Conservation (phyloP, 1,284 basidiomycete species). For the Wolfiporia cocos region DNA sequence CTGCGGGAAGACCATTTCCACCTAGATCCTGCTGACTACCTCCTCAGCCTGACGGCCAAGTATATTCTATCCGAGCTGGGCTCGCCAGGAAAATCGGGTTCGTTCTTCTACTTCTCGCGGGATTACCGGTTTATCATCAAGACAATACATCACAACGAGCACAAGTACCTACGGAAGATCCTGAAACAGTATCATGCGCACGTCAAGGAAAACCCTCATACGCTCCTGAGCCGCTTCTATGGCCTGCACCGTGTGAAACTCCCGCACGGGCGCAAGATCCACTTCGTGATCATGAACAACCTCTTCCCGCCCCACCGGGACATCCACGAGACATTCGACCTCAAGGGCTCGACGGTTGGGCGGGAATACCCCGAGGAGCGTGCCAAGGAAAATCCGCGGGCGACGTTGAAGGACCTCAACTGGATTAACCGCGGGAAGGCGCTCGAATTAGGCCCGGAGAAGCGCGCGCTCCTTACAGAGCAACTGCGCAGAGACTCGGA, state of each 20-base stretch:
- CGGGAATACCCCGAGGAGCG: conserved; percentile 87
- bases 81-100: conserved; percentile 97
- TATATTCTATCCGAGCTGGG: conserved; percentile 98
- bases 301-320: conserved; percentile 97
- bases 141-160: conserved; percentile 92
- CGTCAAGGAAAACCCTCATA: conserved; percentile 89
- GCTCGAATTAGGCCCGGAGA: conserved; percentile 92
- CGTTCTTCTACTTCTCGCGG: conserved; percentile 98
- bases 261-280: conserved; percentile 90
- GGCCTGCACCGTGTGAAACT: conserved; percentile 97
- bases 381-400: conserved; percentile 73
- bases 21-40: conserved; percentile 95
- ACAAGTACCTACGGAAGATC: conserved; percentile 88
- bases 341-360: conserved; percentile 93
- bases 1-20: conserved; percentile 93
- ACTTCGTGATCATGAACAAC: conserved; percentile 99
- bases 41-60: conserved; percentile 92
- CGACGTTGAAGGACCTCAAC: conserved; percentile 94
- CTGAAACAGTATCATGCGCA: conserved; percentile 86
- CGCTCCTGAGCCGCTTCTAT: conserved; percentile 91
- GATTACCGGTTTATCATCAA: conserved; percentile 99
- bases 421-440: conserved; percentile 83
- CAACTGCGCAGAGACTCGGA: conserved; percentile 86
- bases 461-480: conserved; percentile 84
- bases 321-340: conserved; percentile 95